Base-by-base conservation (phyloP, 1,284 basidiomycete species). In the Gastroboletus turbinatus region DNA sequence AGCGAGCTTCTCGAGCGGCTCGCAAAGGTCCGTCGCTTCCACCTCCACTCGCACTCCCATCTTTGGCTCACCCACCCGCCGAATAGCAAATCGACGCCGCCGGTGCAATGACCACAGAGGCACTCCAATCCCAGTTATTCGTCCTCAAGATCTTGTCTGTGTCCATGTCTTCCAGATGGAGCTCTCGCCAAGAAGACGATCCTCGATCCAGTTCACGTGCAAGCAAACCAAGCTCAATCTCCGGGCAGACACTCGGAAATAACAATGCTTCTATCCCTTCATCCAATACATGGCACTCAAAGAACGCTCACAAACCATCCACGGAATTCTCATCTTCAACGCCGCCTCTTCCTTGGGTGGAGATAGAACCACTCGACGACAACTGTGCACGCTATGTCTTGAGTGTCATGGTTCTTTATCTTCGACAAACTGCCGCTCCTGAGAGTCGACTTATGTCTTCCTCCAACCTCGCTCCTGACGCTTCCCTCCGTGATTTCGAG, bases 81-180 rank as follows among this genome's bases (percentile, higher is more conserved):
- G 33, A 38, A 61, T 59, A 84, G 79, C 80, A 82, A 76, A 75
- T 78, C 53, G 82, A 85, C 63, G 59, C 69, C 27, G 74, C 75
- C 39, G 78, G 80, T 46, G 77, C 81, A 56, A 77, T 82, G 56
- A 79, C 85, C 0, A 77, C 90, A 25, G 88, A 92, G 60, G 82
- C 89, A 50, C 81, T 96, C 9, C 93, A 96, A 67, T 96, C 94
- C 0, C 92, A 96, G 70, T 79, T 97, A 1, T 94, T 94, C 65
- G 75, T 97, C 30, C 80, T 97, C 62, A 94, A 96, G 73, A 85
- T 96, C 40, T 75, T 98, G 19, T 83, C 88, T 35, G 81, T 82
- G 67, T 84, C 83, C 59, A 83, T 97, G 78, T 84, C 90, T 13
- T 86, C 90, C 23, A 87, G 91, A 46, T 94, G 90, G 90, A 74